Conservation (phyloP, 129 eudicot species). For the Flaveria bidentis region DNA sequence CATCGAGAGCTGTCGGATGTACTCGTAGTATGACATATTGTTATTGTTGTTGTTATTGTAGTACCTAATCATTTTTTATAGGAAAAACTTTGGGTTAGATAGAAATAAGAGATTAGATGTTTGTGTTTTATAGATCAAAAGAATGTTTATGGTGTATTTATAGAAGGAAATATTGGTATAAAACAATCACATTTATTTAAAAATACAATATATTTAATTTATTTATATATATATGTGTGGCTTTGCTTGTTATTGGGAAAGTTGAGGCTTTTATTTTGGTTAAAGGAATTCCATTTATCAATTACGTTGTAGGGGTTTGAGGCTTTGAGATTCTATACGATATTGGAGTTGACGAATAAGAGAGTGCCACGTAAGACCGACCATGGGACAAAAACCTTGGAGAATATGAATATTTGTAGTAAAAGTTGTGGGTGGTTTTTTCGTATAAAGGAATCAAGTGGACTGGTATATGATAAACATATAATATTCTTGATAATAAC, state of each 20-base stretch:
- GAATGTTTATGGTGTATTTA: constrained; percentile 5
- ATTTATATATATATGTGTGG: neutral
- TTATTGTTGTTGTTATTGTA: constrained; percentile 31
- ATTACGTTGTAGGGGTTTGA: constrained; percentile 2
- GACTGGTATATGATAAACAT: too few relatives aligned
- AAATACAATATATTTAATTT: neutral
- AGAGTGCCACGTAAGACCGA: constrained; percentile 49
- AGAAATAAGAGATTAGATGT: neutral
- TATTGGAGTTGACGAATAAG: constrained; percentile 24
- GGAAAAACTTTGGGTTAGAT: neutral
- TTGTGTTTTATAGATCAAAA: constrained; percentile 16
- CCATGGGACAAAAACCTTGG: constrained; percentile 39
- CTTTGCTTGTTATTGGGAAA: constrained; percentile 1
- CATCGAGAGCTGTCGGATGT: constrained; percentile 47
- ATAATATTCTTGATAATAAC: too few relatives aligned
- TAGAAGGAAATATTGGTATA: constrained; percentile 13
- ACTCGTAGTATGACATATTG: constrained; percentile 52
- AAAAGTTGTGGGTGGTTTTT: too few relatives aligned
- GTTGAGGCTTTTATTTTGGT: constrained; percentile 6
- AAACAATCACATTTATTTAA: neutral
- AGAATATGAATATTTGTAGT: constrained; percentile 6
- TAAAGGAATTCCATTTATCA: constrained; percentile 21
- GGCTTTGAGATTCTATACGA: constrained; percentile 17
- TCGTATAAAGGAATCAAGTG: too few relatives aligned
- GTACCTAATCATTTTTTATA: constrained; percentile 49